Conservation (phyloP, 2,329 filamentous ascomycete species). For the Arthrobotrys sinensis region DNA sequence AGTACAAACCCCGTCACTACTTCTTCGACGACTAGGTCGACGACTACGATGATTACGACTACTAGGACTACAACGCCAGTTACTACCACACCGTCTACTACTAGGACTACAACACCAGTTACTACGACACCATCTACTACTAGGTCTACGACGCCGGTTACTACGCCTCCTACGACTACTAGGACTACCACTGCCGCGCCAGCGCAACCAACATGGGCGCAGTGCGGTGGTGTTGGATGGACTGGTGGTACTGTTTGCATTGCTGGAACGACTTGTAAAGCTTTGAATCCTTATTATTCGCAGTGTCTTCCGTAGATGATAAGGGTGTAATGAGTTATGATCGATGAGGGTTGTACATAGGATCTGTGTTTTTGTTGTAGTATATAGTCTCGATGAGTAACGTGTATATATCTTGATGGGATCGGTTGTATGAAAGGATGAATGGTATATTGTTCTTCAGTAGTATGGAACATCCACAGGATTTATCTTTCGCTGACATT, state of each 20-base stretch:
- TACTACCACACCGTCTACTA: conserved; percentile 8
- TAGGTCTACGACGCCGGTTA: conserved; percentile 1
- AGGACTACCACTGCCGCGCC: conserved; percentile 34
- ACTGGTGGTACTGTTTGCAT: conserved; percentile 61
- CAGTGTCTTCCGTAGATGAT: conserved; percentile 62
- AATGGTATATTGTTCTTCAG: conserved; percentile 2
- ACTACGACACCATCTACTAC: conserved; percentile 25
- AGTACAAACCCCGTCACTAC: conserved; percentile 56
- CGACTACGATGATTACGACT: conserved; percentile 27
- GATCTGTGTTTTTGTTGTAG: background rate
- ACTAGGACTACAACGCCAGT: conserved; percentile 13
- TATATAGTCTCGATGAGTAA: conserved; percentile 4
- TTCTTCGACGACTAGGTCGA: conserved; percentile 22
- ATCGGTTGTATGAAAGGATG: conserved; percentile 1
- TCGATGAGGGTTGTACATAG: conserved; percentile 4
- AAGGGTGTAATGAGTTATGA: background rate
- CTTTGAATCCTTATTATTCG: conserved; percentile 63
- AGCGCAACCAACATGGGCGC: conserved; percentile 20
- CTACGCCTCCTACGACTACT: conserved; percentile 15
- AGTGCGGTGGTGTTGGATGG: conserved; percentile 65
- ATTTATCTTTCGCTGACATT: conserved; percentile 3
- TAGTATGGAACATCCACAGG: background rate
- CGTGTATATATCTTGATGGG: conserved; percentile 3
- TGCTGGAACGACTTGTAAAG: conserved; percentile 61
- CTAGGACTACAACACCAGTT: conserved; percentile 22